phyloP scores from a whole-genome alignment of 2,329 filamentous ascomycete species.

The Pochonia chlamydosporia region DNA sequence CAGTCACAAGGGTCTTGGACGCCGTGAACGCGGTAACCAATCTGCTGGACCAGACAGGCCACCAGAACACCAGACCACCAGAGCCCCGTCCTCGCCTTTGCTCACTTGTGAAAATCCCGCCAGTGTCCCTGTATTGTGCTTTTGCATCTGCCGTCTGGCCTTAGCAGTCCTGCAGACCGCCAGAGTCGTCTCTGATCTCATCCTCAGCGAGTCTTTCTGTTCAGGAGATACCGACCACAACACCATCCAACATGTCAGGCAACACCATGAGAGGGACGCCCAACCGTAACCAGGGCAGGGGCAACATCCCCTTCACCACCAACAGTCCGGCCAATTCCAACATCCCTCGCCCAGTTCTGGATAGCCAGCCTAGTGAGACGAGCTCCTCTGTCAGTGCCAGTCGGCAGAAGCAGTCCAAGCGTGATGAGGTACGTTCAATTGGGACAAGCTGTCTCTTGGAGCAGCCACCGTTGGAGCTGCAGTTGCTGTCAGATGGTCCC shows the following conservation, averaged over 20 bases:
- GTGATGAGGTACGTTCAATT: constrained; percentile 77
- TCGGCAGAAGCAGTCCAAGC: constrained; percentile 91
- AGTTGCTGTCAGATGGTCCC: neutral
- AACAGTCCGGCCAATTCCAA: constrained; percentile 56
- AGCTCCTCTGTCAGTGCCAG: constrained; percentile 80
- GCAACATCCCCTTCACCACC: constrained; percentile 52
- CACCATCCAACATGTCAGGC: constrained; percentile 41
- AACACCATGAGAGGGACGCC: constrained; percentile 67
- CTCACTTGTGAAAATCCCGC: constrained; percentile 3
- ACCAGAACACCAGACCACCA: neutral
- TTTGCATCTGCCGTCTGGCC: neutral
- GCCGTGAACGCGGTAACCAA: constrained; percentile 5
- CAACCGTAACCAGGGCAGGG: constrained; percentile 53
- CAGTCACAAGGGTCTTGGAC: constrained; percentile 2
- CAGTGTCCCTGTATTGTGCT: neutral
- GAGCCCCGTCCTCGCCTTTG: neutral
- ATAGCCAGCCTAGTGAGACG: constrained; percentile 53
- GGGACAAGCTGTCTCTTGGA: neutral
- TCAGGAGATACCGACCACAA: neutral
- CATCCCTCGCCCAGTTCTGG: constrained; percentile 69
- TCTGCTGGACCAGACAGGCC: constrained; percentile 9
- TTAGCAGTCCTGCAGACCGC: neutral
- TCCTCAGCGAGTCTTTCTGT: neutral
- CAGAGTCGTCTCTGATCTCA: neutral
- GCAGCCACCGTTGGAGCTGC: neutral